Percentiles rank a stretch among this genome's conserved stretches.
Conservation (phyloP, 495 filamentous ascomycete genomes). For the Trichoderma orchidacearum region DNA sequence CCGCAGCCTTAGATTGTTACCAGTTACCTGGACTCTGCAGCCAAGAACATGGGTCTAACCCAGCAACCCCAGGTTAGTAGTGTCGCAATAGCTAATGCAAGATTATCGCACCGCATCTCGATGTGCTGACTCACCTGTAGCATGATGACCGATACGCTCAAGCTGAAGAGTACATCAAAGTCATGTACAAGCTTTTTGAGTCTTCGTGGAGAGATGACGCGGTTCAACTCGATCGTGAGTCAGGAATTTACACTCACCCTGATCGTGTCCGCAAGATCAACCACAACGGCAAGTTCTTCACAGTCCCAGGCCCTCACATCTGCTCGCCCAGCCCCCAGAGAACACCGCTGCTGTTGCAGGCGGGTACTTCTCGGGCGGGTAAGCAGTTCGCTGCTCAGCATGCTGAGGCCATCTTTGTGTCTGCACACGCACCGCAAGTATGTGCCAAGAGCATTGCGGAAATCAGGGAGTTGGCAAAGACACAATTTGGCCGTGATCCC, state of each 20-base stretch:
- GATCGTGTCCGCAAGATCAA: conserved; percentile 47
- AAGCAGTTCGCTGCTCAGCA: conserved; percentile 52
- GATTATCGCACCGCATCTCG: background rate
- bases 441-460: conserved; percentile 34
- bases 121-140: conserved; percentile 13
- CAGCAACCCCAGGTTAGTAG: conserved; percentile 29
- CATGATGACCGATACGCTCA: conserved; percentile 56
- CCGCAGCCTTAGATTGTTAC: conserved; percentile 37
- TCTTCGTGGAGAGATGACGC: conserved; percentile 58
- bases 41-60: conserved; percentile 41
- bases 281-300: conserved; percentile 52
- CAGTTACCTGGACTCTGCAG: conserved; percentile 53
- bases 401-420: conserved; percentile 43
- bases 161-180: conserved; percentile 54
- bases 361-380: conserved; percentile 48
- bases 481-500: conserved; percentile 32
- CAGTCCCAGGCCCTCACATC: conserved; percentile 51
- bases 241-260: conserved; percentile 46
- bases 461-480: conserved; percentile 27
- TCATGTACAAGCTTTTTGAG: conserved; percentile 52
- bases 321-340: conserved; percentile 51
- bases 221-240: conserved; percentile 39
- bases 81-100: background rate
- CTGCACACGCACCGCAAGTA: conserved; percentile 30
- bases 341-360: conserved; percentile 52